phyloP scores from a whole-genome alignment of 2,329 filamentous ascomycete genomes.

The Thelonectria discophora region DNA sequence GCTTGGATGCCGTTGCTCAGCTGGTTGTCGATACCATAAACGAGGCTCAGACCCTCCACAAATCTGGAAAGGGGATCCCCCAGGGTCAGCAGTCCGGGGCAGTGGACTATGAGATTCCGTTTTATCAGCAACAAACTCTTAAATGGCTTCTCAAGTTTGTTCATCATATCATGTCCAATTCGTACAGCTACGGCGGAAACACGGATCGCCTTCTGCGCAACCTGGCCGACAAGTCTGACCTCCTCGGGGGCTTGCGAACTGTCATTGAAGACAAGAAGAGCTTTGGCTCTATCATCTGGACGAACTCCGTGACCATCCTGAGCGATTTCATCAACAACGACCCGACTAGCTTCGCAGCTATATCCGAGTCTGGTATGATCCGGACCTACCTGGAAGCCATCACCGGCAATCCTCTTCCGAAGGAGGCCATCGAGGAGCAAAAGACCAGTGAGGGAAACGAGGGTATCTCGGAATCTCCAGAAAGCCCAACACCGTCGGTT shows the following conservation, averaged over 20 bases:
- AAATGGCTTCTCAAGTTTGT: conserved; percentile 96
- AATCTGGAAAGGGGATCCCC: conserved; percentile 75
- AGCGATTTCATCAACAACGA: conserved; percentile 99
- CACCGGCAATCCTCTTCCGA: conserved; percentile 62
- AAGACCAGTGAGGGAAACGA: conserved; percentile 44
- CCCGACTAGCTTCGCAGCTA: conserved; percentile 94
- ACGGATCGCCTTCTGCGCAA: conserved; percentile 92
- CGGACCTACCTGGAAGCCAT: conserved; percentile 86
- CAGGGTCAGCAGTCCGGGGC: conserved; percentile 75
- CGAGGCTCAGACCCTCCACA: conserved; percentile 72
- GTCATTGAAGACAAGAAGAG: conserved; percentile 82
- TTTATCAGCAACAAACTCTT: conserved; percentile 90
- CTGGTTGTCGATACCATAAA: conserved; percentile 83
- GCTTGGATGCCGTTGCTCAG: conserved; percentile 89
- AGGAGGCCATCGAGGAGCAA: conserved; percentile 42
- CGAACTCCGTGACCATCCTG: conserved; percentile 88
- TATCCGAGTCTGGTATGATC: conserved; percentile 92
- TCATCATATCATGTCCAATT: conserved; percentile 91
- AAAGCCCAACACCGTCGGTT: conserved; percentile 52
- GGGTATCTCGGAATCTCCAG: conserved; percentile 50
- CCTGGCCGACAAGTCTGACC: conserved; percentile 88
- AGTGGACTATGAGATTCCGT: conserved; percentile 93
- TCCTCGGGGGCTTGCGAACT: conserved; percentile 79
- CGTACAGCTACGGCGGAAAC: conserved; percentile 73
- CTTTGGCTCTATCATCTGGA: conserved; percentile 96